Conservation (phyloP, 2,329 filamentous ascomycete genomes). For the Ophiostoma novo-ulmi region DNA sequence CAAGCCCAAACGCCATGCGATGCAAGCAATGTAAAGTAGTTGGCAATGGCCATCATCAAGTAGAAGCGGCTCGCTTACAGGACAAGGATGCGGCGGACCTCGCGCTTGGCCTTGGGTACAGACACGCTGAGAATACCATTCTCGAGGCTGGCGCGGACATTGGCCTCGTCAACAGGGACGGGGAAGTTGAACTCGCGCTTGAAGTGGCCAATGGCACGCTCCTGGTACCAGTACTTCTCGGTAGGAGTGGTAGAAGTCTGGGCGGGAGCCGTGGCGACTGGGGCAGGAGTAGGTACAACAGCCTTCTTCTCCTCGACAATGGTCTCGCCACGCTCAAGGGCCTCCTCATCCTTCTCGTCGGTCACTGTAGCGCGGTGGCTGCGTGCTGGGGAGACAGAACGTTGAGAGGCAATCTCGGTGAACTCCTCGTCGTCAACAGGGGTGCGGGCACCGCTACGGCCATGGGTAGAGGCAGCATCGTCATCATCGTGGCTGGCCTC, state of each 20-base stretch:
- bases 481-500: conserved; percentile 11
- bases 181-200: conserved; percentile 65
- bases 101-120: conserved; percentile 61
- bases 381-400: conserved; percentile 31
- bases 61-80: conserved; percentile 35
- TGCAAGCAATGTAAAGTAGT: neutral
- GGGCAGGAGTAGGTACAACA: conserved; percentile 20
- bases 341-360: conserved; percentile 45
- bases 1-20: conserved; percentile 8
- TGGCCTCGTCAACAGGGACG: conserved; percentile 55
- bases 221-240: conserved; percentile 60
- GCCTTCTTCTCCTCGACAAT: conserved; percentile 23
- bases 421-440: conserved; percentile 32
- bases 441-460: neutral
- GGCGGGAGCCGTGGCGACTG: conserved; percentile 19
- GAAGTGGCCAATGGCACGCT: conserved; percentile 64
- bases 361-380: conserved; percentile 60
- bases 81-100: conserved; percentile 52
- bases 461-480: neutral
- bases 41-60: neutral
- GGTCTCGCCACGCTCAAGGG: conserved; percentile 31
- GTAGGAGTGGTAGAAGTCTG: conserved; percentile 8
- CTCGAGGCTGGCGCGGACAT: conserved; percentile 57
- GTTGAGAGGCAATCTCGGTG: conserved; percentile 34
- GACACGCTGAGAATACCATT: conserved; percentile 60